Conservation (phyloP, 2,329 filamentous ascomycete genomes). For the Beauveria asiatica region DNA sequence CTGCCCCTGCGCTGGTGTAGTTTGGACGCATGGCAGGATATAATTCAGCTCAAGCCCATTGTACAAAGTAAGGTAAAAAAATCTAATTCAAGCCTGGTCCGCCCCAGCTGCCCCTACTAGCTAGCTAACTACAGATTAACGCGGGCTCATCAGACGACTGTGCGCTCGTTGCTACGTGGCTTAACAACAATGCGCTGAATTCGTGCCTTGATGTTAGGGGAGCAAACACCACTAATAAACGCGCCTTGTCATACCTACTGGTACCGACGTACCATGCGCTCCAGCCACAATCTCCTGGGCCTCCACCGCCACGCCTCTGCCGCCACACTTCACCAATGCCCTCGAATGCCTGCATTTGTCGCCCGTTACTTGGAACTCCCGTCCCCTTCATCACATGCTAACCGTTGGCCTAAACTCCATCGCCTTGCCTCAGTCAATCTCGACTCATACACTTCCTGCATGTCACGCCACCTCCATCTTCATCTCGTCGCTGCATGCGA, state of each 20-base stretch:
- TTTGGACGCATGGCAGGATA: not conserved
- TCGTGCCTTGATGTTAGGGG: not conserved
- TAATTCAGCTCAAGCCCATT: too few species aligned
- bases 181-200: not conserved
- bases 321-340: not conserved
- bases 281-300: not conserved
- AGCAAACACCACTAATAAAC: not conserved
- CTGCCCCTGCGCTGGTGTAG: not conserved
- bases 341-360: not conserved
- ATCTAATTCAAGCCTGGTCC: not conserved
- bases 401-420: not conserved
- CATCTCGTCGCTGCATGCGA: not conserved
- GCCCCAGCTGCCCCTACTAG: not conserved
- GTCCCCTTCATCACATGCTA: slow-evolving; percentile 6
- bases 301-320: not conserved
- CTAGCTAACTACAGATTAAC: not conserved
- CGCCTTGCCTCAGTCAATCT: slow-evolving; percentile 1
- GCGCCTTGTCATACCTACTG: too few species aligned
- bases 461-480: not conserved
- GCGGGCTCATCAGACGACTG: not conserved
- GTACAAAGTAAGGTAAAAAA: not conserved
- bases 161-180: not conserved
- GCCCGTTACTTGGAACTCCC: not conserved
- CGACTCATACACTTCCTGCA: not conserved
- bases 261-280: not conserved